phyloP scores from a whole-genome alignment of 768 basidiomycete genomes.

The Tephrocybe sp. region DNA sequence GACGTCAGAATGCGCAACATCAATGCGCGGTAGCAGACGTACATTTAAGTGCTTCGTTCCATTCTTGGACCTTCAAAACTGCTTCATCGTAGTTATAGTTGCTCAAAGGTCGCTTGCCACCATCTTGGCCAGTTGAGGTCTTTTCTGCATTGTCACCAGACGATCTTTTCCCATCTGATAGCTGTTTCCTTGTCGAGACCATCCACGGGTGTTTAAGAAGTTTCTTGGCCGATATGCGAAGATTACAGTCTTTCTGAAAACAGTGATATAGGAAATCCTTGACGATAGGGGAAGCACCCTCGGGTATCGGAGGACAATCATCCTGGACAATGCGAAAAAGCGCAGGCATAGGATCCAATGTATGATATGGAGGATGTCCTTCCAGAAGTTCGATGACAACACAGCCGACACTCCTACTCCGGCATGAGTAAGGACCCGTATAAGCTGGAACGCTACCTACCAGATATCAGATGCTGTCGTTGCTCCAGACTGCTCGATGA shows the following conservation, averaged over 20 bases:
- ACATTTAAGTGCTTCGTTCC: slow-evolving; percentile 98
- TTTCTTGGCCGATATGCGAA: slow-evolving; percentile 93
- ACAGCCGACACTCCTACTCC: slow-evolving; percentile 79
- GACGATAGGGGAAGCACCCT: slow-evolving; percentile 91
- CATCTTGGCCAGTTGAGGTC: slow-evolving; percentile 29
- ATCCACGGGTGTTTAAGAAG: slow-evolving; percentile 96
- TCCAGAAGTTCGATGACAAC: slow-evolving; percentile 95
- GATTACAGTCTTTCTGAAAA: slow-evolving; percentile 96
- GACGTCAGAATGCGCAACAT: slow-evolving; percentile 1
- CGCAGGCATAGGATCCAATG: slow-evolving; percentile 96
- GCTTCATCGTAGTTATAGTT: slow-evolving; percentile 94
- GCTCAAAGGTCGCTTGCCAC: slow-evolving; percentile 47
- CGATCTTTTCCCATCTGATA: slow-evolving; percentile 39
- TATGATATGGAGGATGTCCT: slow-evolving; percentile 93
- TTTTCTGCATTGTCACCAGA: slow-evolving; percentile 31
- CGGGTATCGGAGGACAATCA: slow-evolving; percentile 94
- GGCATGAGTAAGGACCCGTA: not conserved
- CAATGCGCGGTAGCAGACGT: slow-evolving; percentile 18
- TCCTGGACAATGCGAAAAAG: slow-evolving; percentile 98
- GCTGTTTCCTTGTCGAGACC: slow-evolving; percentile 77
- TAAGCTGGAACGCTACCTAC: slow-evolving; percentile 17
- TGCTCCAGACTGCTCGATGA: slow-evolving; percentile 97
- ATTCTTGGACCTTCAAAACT: slow-evolving; percentile 93
- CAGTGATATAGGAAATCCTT: slow-evolving; percentile 97
- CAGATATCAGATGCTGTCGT: slow-evolving; percentile 98